Evolutionary conservation across 257 asterid genomes (phyloP).

Genomic region (Primulina tabacum): DNA sequence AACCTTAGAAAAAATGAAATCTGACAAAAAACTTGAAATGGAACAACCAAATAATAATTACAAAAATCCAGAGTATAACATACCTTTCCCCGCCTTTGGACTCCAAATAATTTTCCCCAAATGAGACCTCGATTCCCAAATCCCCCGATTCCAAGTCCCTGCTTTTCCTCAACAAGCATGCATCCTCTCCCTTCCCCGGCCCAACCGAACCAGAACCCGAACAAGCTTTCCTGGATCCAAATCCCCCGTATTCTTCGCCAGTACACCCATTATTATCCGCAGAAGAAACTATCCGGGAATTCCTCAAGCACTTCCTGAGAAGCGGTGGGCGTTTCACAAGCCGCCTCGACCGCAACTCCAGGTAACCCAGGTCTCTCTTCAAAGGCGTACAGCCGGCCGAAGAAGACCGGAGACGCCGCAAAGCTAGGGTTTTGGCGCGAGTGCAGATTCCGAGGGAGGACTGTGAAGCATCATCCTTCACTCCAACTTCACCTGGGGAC

Average conservation of each 20-base stretch:
- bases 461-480: constrained; percentile 45
- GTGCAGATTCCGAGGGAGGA: constrained; percentile 64
- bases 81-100: background rate
- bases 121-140: too few species aligned
- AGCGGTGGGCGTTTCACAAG: constrained; percentile 32
- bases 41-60: constrained; percentile 30
- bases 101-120: too few species aligned
- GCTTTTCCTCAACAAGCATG: constrained; percentile 19
- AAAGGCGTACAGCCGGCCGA: constrained; percentile 19
- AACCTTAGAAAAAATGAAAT: too few species aligned
- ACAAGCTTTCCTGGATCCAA: background rate
- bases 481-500: constrained; percentile 42
- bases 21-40: too few species aligned
- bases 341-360: constrained; percentile 66
- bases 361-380: constrained; percentile 37
- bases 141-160: too few species aligned
- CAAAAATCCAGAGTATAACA: too few species aligned
- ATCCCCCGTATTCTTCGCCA: constrained; percentile 16
- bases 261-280: background rate
- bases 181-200: constrained; percentile 15
- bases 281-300: constrained; percentile 18
- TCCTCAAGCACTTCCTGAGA: constrained; percentile 22
- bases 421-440: constrained; percentile 72
- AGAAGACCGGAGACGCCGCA: constrained; percentile 44
- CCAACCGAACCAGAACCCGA: too few species aligned